phyloP scores from a whole-genome alignment of 208 protist genomes.

The Naegleria lovaniensis region DNA sequence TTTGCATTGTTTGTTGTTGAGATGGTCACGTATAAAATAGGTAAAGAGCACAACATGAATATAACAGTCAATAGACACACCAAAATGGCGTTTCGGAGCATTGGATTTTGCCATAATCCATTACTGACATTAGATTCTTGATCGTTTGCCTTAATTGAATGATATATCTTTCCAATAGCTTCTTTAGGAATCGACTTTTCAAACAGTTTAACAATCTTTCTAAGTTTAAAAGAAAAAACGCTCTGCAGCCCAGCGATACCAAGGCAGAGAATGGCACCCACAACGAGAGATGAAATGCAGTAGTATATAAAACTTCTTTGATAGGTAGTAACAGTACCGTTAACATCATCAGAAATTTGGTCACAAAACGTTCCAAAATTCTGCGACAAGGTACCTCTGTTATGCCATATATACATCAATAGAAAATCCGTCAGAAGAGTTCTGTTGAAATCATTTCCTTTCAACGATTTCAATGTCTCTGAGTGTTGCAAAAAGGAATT shows the following conservation, averaged over 20 bases:
- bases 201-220: not conserved
- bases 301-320: not conserved
- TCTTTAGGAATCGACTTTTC: not conserved
- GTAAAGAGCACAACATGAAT: not conserved
- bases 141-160: not conserved
- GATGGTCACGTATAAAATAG: not conserved
- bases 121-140: not conserved
- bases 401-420: not conserved
- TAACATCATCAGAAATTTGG: not conserved
- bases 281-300: not conserved
- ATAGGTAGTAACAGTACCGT: not conserved
- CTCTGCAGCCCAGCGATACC: not conserved
- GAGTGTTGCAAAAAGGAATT: not conserved
- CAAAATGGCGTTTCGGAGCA: not conserved
- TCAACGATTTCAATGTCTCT: not conserved
- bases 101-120: not conserved
- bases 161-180: not conserved
- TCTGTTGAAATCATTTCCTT: not conserved
- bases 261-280: not conserved
- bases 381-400: not conserved
- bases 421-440: not conserved
- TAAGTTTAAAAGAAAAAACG: not conserved
- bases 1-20: not conserved
- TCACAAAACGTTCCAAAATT: not conserved
- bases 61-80: not conserved